phyloP scores from a whole-genome alignment of 805 yeast species.

The Candida argentea region DNA sequence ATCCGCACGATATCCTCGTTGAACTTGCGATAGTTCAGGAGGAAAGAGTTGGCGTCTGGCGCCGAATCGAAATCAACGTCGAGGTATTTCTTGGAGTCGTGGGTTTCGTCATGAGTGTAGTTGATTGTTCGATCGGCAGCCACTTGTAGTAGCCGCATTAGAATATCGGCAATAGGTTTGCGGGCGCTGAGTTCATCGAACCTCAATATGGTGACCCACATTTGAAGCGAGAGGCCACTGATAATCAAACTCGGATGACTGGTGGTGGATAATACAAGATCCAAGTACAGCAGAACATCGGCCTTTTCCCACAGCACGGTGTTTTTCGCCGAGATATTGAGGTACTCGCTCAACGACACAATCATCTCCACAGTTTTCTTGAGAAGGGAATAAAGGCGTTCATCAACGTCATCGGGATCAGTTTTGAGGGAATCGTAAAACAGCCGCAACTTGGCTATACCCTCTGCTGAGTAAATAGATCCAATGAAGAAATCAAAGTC shows the following conservation, averaged over 20 bases:
- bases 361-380: slow-evolving; percentile 92
- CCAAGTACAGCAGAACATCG: slow-evolving; percentile 60
- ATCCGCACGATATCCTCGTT: slow-evolving; percentile 87
- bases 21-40: slow-evolving; percentile 70
- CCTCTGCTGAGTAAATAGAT: slow-evolving; percentile 61
- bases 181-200: slow-evolving; percentile 62
- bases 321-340: slow-evolving; percentile 39
- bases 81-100: slow-evolving; percentile 53
- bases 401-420: slow-evolving; percentile 67
- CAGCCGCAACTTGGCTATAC: slow-evolving; percentile 56
- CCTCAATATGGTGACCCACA: slow-evolving; percentile 88
- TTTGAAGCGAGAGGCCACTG: slow-evolving; percentile 81
- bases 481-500: slow-evolving; percentile 78
- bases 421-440: slow-evolving; percentile 55
- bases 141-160: slow-evolving; percentile 62
- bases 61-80: slow-evolving; percentile 84
- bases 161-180: slow-evolving; percentile 41
- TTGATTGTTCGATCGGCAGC: slow-evolving; percentile 72
- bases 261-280: slow-evolving; percentile 70
- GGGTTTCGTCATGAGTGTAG: slow-evolving; percentile 59
- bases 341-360: slow-evolving; percentile 73
- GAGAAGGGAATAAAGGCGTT: slow-evolving; percentile 65
- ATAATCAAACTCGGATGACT: slow-evolving; percentile 80
- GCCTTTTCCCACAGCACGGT: slow-evolving; percentile 41
- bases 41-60: slow-evolving; percentile 68